These are phyloP conservation scores for Zygosaccharomyces siamensis DNA, from an alignment of 805 yeast species.

Conservation along the genomic window DNA sequence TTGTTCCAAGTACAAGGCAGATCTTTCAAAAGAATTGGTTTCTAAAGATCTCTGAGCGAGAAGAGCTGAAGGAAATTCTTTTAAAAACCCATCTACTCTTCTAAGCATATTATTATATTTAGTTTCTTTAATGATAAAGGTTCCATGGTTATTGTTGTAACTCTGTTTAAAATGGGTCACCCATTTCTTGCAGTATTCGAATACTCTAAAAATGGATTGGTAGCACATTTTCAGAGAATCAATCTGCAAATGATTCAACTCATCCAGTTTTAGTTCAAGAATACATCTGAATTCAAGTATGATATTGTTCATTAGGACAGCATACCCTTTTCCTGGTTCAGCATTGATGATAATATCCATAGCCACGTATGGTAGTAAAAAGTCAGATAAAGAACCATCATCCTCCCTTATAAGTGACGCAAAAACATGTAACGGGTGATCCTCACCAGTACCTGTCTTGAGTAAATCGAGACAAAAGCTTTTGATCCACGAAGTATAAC, in stretches of 20 bases:
- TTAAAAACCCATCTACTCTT: conserved; percentile 46
- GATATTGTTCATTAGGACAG: conserved; percentile 42
- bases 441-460: conserved; percentile 33
- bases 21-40: conserved; percentile 81
- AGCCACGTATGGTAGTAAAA: conserved; percentile 71
- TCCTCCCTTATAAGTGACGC: conserved; percentile 62
- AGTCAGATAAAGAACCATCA: conserved; percentile 63
- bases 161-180: conserved; percentile 38
- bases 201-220: conserved; percentile 67
- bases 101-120: conserved; percentile 24
- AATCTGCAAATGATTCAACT: conserved; percentile 47
- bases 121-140: conserved; percentile 26
- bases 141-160: conserved; percentile 27
- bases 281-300: conserved; percentile 56
- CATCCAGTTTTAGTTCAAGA: conserved; percentile 44
- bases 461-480: conserved; percentile 64
- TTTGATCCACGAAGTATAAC: conserved; percentile 68
- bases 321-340: conserved; percentile 40
- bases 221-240: conserved; percentile 63
- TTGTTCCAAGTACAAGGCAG: conserved; percentile 80
- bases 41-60: conserved; percentile 77
- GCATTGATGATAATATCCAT: conserved; percentile 55
- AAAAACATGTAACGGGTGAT: conserved; percentile 55
- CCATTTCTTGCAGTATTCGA: conserved; percentile 87
- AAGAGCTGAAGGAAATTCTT: conserved; percentile 56